Percentiles rank a stretch among this genome's conserved stretches.
Evolutionary conservation across 495 filamentous ascomycete species (phyloP).

Genomic region (Darksidea phi): DNA sequence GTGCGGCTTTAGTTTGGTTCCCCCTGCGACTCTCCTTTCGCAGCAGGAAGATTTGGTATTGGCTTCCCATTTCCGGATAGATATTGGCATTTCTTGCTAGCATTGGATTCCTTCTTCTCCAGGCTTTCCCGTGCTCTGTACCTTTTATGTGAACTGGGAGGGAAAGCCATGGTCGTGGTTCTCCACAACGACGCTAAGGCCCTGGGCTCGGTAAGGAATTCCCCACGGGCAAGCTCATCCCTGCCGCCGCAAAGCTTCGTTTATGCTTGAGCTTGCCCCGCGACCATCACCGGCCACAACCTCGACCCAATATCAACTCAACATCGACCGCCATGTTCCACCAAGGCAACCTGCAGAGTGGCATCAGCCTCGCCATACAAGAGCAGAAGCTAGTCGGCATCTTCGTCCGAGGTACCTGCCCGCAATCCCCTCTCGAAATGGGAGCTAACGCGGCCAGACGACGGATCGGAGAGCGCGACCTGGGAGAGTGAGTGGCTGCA

Average conservation of each 20-base stretch:
- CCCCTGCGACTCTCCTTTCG: background rate
- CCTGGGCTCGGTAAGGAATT: background rate
- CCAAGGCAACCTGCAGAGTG: constrained; percentile 71
- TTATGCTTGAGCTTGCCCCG: background rate
- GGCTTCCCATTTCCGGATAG: background rate
- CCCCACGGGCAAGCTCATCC: background rate
- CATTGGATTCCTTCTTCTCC: background rate
- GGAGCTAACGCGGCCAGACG: constrained; percentile 52
- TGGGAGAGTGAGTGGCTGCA: constrained; percentile 78
- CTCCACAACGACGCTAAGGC: background rate
- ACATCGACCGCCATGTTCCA: constrained; percentile 64
- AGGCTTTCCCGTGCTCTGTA: background rate
- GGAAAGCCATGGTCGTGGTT: background rate
- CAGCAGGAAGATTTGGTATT: background rate
- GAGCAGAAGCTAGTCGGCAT: constrained; percentile 65
- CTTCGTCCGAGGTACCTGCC: constrained; percentile 60
- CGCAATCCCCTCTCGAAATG: background rate
- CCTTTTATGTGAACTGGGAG: background rate
- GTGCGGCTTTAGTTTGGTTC: background rate
- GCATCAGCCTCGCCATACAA: constrained; percentile 70
- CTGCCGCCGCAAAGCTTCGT: background rate
- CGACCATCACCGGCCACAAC: constrained; percentile 10
- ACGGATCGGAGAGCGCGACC: constrained; percentile 57
- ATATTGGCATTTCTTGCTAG: constrained; percentile 1
- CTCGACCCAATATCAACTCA: constrained; percentile 3